phyloP scores from a whole-genome alignment of 805 yeast species.

The Candida namnaoensis region DNA sequence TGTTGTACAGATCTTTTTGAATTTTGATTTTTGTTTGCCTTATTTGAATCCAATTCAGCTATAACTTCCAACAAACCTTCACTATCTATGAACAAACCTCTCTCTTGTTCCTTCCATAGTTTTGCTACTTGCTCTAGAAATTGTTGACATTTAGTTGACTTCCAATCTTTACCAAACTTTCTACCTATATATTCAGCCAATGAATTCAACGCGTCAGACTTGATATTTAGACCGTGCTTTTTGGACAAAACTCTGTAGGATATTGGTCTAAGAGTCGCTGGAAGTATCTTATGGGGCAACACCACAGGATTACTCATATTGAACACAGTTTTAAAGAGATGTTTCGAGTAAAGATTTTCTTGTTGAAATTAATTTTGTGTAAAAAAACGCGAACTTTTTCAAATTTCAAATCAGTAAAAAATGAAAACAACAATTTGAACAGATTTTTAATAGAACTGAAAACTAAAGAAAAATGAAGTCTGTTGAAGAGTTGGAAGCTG shows the following conservation, averaged over 20 bases:
- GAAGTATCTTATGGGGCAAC: slow-evolving; percentile 70
- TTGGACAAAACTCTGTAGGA: slow-evolving; percentile 88
- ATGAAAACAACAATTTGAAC: no score
- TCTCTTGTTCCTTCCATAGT: slow-evolving; percentile 82
- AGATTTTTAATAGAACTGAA: no score
- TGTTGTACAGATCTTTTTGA: no score
- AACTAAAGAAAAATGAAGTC: neutral
- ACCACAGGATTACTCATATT: slow-evolving; percentile 26
- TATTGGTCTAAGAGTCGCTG: slow-evolving; percentile 80
- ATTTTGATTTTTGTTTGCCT: no score
- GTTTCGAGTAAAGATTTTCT: no score
- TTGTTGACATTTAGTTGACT: slow-evolving; percentile 50
- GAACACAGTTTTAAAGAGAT: no score
- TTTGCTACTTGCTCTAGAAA: slow-evolving; percentile 73
- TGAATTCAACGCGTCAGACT: slow-evolving; percentile 70
- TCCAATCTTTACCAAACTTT: slow-evolving; percentile 83
- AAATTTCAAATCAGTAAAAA: no score
- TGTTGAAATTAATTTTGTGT: no score
- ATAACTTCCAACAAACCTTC: slow-evolving; percentile 57
- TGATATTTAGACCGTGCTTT: slow-evolving; percentile 85
- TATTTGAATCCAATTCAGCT: slow-evolving; percentile 36
- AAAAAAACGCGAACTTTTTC: no score
- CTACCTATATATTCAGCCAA: slow-evolving; percentile 72
- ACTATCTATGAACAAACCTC: slow-evolving; percentile 81
- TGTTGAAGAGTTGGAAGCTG: neutral